phyloP scores from a whole-genome alignment of 106 monocot genomes.

The Dendrobium nobile region DNA sequence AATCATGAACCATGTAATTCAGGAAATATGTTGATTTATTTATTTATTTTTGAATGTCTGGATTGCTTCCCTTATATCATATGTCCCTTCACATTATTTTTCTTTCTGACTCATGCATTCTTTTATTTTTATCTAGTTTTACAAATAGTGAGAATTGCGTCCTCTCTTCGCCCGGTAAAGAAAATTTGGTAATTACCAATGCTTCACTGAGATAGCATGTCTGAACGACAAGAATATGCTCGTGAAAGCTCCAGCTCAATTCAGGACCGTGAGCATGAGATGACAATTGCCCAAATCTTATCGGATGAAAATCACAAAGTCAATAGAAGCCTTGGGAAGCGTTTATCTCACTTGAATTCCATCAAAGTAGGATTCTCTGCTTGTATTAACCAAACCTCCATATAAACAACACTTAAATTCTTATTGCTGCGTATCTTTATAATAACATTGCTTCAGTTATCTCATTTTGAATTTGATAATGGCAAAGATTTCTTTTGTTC shows the following conservation, averaged over 20 bases:
- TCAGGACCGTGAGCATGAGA: slow-evolving; percentile 50
- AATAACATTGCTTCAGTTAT: not conserved
- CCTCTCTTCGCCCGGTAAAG: not conserved
- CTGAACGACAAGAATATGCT: slow-evolving; percentile 32
- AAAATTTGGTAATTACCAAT: not conserved
- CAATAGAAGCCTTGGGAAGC: slow-evolving; percentile 50
- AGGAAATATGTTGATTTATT: not conserved
- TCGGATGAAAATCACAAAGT: slow-evolving; percentile 39
- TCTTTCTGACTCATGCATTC: not conserved
- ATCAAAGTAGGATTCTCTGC: slow-evolving; percentile 35
- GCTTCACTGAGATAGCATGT: slow-evolving; percentile 35
- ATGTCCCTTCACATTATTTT: not conserved
- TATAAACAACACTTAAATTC: not conserved
- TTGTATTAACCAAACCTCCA: not conserved
- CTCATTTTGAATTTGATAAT: not conserved
- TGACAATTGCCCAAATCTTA: slow-evolving; percentile 60
- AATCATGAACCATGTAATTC: not conserved
- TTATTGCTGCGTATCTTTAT: not conserved
- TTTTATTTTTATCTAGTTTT: not conserved
- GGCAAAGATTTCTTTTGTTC: not conserved
- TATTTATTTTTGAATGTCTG: not conserved
- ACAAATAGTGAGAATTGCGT: not conserved
- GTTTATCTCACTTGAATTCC: slow-evolving; percentile 62
- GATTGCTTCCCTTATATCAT: not conserved
- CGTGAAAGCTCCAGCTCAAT: slow-evolving; percentile 65